These are phyloP conservation scores for Lyophyllum shimeji DNA, from an alignment of 768 basidiomycete species.

Conservation along the genomic window DNA sequence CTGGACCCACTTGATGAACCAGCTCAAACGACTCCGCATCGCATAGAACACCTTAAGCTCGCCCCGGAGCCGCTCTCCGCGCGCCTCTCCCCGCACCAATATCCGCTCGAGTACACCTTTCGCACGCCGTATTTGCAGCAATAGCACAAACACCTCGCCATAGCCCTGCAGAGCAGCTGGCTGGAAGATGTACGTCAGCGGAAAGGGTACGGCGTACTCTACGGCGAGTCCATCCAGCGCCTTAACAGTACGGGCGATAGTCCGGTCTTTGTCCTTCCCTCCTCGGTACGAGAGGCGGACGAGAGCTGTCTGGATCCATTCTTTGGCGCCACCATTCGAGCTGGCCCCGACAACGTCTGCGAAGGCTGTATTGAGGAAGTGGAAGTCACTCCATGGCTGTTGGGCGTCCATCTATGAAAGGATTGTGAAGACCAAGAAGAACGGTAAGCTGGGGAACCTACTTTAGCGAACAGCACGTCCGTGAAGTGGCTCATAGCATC, in stretches of 20 bases:
- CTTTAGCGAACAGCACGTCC: constrained; percentile 75
- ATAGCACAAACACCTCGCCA: constrained; percentile 64
- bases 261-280: constrained; percentile 41
- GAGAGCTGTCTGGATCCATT: constrained; percentile 66
- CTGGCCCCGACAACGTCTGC: constrained; percentile 59
- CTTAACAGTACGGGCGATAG: constrained; percentile 55
- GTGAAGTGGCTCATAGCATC: constrained; percentile 75
- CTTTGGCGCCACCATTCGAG: constrained; percentile 32
- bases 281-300: constrained; percentile 73
- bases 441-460: constrained; percentile 24
- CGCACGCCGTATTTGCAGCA: constrained; percentile 73
- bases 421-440: neutral
- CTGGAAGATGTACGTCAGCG: constrained; percentile 75
- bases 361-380: constrained; percentile 80
- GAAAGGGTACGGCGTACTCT: constrained; percentile 84
- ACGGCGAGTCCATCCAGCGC: constrained; percentile 64
- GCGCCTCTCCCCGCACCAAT: constrained; percentile 54
- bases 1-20: constrained; percentile 79
- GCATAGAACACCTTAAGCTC: constrained; percentile 75
- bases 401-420: constrained; percentile 68
- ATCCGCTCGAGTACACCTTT: constrained; percentile 72
- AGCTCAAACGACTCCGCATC: constrained; percentile 72
- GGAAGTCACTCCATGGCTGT: constrained; percentile 77
- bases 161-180: constrained; percentile 57
- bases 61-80: constrained; percentile 29